Evolutionary conservation across 2,329 filamentous ascomycete species (phyloP).

Genomic region (Phyllosticta citriasiana): DNA sequence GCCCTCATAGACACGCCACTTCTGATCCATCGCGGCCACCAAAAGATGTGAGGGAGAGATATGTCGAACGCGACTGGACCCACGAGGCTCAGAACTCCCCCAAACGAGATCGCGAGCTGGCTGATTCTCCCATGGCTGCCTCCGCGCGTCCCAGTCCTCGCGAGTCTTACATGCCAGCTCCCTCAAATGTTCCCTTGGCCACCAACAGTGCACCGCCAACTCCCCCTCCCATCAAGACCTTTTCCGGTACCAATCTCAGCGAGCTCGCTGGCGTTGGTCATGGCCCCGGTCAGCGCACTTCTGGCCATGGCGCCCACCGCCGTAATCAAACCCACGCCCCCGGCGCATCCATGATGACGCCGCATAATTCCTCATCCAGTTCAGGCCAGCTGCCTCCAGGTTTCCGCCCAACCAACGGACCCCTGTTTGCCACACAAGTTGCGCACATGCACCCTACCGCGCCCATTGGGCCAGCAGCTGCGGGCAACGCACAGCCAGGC

Average conservation of each 20-base stretch:
- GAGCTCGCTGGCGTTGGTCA: conserved; percentile 18
- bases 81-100: background rate
- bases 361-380: background rate
- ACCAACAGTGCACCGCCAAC: background rate
- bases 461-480: background rate
- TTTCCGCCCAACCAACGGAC: conserved; percentile 36
- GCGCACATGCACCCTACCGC: conserved; percentile 26
- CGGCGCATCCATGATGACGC: background rate
- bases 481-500: conserved; percentile 32
- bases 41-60: background rate
- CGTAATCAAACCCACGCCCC: conserved; percentile 3
- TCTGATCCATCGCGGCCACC: conserved; percentile 1
- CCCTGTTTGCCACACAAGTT: conserved; percentile 38
- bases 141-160: background rate
- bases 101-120: background rate
- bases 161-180: background rate
- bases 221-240: conserved; percentile 8
- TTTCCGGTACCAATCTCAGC: conserved; percentile 7
- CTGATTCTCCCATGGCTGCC: background rate
- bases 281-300: conserved; percentile 6
- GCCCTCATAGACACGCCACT: conserved; percentile 1
- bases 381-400: conserved; percentile 11
- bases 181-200: background rate
- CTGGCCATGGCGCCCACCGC: conserved; percentile 14
- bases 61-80: background rate